Evolutionary conservation across 176 grass and related monocot genomes (phyloP).

Genomic region (Ensete glaucum): DNA sequence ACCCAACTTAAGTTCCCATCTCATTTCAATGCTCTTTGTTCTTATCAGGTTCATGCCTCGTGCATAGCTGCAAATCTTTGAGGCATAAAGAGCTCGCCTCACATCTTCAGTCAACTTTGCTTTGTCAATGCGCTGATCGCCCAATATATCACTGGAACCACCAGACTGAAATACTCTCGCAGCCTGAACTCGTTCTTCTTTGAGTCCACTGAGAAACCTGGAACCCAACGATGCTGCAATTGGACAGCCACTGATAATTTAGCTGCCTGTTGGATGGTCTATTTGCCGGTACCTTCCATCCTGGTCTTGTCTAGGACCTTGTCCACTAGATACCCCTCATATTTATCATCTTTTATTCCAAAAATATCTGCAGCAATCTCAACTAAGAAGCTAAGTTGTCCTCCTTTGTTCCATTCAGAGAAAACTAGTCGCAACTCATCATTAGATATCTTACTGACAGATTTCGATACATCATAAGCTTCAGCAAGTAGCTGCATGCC

Average conservation of each 20-base stretch:
- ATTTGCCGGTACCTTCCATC: not conserved
- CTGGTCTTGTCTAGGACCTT: not conserved
- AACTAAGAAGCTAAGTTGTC: too few relatives aligned
- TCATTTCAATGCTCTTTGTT: not conserved
- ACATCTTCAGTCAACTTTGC: not conserved
- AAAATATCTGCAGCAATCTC: too few relatives aligned
- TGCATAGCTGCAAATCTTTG: not conserved
- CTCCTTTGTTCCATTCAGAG: too few relatives aligned
- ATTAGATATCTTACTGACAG: too few relatives aligned
- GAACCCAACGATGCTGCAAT: not conserved
- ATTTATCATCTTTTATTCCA: too few relatives aligned
- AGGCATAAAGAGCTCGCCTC: not conserved
- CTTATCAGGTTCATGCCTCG: conserved; percentile 1
- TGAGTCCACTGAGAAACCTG: not conserved
- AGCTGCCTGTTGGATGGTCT: not conserved
- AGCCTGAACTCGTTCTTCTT: not conserved
- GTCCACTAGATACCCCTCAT: not conserved
- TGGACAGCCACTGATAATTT: not conserved
- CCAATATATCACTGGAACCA: too few relatives aligned
- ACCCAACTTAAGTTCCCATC: not conserved
- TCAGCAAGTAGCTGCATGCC: too few relatives aligned
- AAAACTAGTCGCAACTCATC: too few relatives aligned
- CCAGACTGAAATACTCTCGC: not conserved
- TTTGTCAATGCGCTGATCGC: not conserved
- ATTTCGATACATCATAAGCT: too few relatives aligned